Base-by-base conservation (phyloP, 148 eudicot species). In the Camellia sinensis region DNA sequence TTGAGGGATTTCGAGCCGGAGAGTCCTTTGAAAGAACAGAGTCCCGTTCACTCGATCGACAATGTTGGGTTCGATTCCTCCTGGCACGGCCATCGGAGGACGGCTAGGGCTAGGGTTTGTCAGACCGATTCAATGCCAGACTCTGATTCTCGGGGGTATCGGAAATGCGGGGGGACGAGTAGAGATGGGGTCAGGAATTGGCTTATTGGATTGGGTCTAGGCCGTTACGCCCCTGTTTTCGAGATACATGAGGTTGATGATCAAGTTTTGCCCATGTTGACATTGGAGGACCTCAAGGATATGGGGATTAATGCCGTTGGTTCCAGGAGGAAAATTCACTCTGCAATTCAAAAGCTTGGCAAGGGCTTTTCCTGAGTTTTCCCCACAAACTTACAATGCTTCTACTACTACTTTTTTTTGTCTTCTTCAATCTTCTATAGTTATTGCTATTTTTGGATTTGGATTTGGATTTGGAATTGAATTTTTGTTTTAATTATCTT, bases 181-280 rank as follows among this genome's bases (percentile, higher is more conserved):
- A 52, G 77, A 45, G 75, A 72, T 7, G 92, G 90, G 50, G 89
- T 92, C 13, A 85, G 83, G 81, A 89, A 74, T 60, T 92, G 97
- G 97, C 75, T 92, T 9, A 68, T 70, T 54, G 89, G 83, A 48
- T 80, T 92, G 76, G 94, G 97, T 48, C 61, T 92, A n/a, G 85
- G 89, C 0, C 78, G 90, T 19, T 92, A 92, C 50, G 86, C 90
- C 0, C 89, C 90, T 0, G 87, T 89, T 12, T 92, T 92, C 11
- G 91, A 91, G 86, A 86, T 92, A 12, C 97, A 92, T 71, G 97
- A 92, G 85, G 97, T 92, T 18, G 97, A 92, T 80, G 94, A 91
- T 54, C 89, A 92, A 69, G 90, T 92, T 2, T 74, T 92, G 87
- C 94, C 97, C 0, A 61, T 84, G 80, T 72, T 92, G 78, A 91